Percentiles rank a stretch among this genome's conserved stretches.
Evolutionary conservation across 2,329 filamentous ascomycete genomes (phyloP).

Genomic region (Dactylonectria estremocensis): DNA sequence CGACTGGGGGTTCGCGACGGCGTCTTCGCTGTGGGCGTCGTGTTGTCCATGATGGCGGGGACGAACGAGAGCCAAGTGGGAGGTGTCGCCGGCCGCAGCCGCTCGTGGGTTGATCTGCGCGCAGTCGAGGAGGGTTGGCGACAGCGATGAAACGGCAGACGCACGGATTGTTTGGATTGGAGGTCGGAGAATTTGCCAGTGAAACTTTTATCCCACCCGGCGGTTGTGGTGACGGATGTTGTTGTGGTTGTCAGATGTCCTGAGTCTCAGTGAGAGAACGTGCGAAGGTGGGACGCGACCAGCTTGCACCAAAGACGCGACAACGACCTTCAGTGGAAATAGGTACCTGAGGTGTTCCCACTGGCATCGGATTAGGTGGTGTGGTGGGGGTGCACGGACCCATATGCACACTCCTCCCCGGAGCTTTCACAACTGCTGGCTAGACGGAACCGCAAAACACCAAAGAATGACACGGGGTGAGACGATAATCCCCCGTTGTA

Average conservation of each 20-base stretch:
- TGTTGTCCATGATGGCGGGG: conserved; percentile 28
- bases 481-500: neutral
- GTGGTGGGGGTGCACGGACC: conserved; percentile 31
- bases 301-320: conserved; percentile 28
- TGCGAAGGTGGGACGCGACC: conserved; percentile 30
- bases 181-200: conserved; percentile 1
- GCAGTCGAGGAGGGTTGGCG: neutral
- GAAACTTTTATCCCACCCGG: neutral
- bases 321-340: neutral
- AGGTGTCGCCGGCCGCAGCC: conserved; percentile 10
- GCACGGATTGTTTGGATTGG: neutral
- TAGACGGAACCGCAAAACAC: neutral
- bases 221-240: conserved; percentile 6
- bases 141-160: neutral
- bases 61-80: conserved; percentile 34
- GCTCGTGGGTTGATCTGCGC: neutral
- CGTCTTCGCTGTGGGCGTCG: conserved; percentile 35
- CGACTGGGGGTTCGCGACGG: conserved; percentile 50
- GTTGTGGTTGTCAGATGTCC: conserved; percentile 13
- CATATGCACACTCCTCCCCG: neutral
- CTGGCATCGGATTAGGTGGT: neutral
- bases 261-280: conserved; percentile 12
- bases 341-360: neutral
- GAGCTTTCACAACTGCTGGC: neutral
- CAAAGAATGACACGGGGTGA: neutral